phyloP scores from a whole-genome alignment of 2,329 filamentous ascomycete genomes.

The Gaeumannomyces sp. region DNA sequence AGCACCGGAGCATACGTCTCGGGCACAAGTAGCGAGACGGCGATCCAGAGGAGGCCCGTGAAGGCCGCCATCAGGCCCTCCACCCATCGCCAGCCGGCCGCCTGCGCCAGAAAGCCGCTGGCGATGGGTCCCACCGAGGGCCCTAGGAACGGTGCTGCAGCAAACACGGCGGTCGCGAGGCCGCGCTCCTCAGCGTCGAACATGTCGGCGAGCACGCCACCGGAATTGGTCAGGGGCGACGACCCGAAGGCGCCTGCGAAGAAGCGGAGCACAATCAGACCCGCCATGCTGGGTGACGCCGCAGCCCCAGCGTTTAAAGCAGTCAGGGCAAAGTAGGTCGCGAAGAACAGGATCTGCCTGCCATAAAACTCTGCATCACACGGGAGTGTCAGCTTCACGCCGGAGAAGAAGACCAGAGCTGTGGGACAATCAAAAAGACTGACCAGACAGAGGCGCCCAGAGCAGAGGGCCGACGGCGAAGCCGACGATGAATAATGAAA shows the following conservation, averaged over 20 bases:
- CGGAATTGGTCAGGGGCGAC: conserved; percentile 55
- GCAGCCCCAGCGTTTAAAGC: conserved; percentile 56
- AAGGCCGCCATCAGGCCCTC: conserved; percentile 60
- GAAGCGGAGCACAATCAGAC: conserved; percentile 57
- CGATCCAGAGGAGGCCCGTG: conserved; percentile 53
- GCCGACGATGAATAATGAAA: conserved; percentile 55
- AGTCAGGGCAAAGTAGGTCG: conserved; percentile 49
- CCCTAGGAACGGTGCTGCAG: conserved; percentile 60
- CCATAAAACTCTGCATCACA: conserved; percentile 49
- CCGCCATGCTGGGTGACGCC: conserved; percentile 49
- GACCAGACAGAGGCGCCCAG: conserved; percentile 48
- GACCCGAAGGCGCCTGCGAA: conserved; percentile 58
- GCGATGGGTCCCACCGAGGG: conserved; percentile 58
- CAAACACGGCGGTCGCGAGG: conserved; percentile 56
- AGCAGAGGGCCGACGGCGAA: conserved; percentile 50
- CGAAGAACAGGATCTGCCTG: conserved; percentile 51
- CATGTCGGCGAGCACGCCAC: conserved; percentile 57
- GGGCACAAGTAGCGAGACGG: conserved; percentile 43
- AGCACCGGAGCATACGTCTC: conserved; percentile 57
- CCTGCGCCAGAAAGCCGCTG: conserved; percentile 59
- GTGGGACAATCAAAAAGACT: conserved; percentile 10
- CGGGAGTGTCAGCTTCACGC: neutral
- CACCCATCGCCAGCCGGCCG: conserved; percentile 64
- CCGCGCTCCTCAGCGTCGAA: conserved; percentile 47
- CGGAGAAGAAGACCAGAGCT: neutral